Evolutionary conservation across 805 yeast species (phyloP).

Genomic region (Kuraishia piskuri): DNA sequence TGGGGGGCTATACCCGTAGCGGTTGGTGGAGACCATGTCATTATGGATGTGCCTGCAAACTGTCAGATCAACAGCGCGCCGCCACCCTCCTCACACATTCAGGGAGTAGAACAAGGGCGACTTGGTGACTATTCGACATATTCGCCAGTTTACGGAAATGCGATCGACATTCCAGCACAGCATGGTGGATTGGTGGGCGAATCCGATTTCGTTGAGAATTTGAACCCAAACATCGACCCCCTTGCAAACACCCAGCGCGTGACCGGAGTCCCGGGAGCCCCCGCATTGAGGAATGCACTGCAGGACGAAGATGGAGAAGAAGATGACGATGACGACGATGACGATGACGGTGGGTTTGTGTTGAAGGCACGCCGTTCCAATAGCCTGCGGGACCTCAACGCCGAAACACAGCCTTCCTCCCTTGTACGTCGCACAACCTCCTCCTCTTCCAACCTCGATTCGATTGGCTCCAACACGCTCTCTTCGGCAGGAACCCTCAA

Average conservation of each 20-base stretch:
- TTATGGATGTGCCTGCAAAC: conserved; percentile 30
- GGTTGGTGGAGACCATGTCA: neutral
- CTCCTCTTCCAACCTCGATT: neutral
- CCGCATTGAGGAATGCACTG: too few species aligned
- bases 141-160: neutral
- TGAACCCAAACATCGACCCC: too few species aligned
- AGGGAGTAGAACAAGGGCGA: neutral
- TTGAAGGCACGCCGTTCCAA: neutral
- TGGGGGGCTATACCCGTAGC: conserved; percentile 16
- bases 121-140: neutral
- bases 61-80: conserved; percentile 20
- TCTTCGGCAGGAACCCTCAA: neutral
- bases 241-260: too few species aligned
- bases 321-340: neutral
- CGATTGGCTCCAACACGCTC: neutral
- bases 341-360: neutral
- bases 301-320: neutral
- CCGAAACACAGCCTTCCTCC: neutral
- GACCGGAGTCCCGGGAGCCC: too few species aligned
- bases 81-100: neutral
- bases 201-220: neutral
- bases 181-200: neutral
- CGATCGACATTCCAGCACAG: neutral
- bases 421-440: neutral
- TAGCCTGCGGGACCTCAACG: neutral